A percentile compares a stretch with the other conserved stretches of the same genome.
phyloP scores from a whole-genome alignment of 2,329 filamentous ascomycete genomes.

The Trichophyton mentagrophytes region DNA sequence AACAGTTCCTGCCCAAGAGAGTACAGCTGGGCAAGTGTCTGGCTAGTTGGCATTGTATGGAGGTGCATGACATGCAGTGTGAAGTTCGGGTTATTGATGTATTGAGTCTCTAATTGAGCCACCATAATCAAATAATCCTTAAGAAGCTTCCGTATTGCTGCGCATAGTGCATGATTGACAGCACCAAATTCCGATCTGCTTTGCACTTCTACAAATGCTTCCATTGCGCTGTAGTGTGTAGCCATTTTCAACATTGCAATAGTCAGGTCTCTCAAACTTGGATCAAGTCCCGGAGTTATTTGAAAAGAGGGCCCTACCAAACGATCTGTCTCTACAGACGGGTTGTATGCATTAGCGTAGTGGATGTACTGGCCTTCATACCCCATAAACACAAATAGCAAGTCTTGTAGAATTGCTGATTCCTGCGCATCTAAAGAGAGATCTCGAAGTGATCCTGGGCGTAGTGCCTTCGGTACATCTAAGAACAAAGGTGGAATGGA shows the following conservation, averaged over 20 bases:
- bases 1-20: constrained; percentile 75
- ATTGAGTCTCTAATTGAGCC: constrained; percentile 85
- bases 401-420: constrained; percentile 71
- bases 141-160: constrained; percentile 79
- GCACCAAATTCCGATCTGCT: constrained; percentile 85
- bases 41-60: constrained; percentile 76
- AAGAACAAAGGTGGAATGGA: constrained; percentile 51
- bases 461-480: constrained; percentile 54
- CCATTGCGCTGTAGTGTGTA: constrained; percentile 80
- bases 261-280: constrained; percentile 77
- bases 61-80: constrained; percentile 88
- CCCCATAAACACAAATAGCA: constrained; percentile 94
- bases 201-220: constrained; percentile 88
- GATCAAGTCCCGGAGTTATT: constrained; percentile 72
- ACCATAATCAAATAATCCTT: constrained; percentile 91
- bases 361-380: constrained; percentile 97
- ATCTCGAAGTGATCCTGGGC: constrained; percentile 54
- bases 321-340: constrained; percentile 71
- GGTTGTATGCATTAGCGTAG: constrained; percentile 71
- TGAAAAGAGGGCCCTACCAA: constrained; percentile 70
- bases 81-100: constrained; percentile 75
- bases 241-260: constrained; percentile 86
- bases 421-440: constrained; percentile 74
- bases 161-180: constrained; percentile 90
- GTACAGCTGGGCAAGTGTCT: constrained; percentile 86